These are phyloP conservation scores for Orbilia javanica DNA, from an alignment of 2,329 filamentous ascomycete species.

Conservation along the genomic window DNA sequence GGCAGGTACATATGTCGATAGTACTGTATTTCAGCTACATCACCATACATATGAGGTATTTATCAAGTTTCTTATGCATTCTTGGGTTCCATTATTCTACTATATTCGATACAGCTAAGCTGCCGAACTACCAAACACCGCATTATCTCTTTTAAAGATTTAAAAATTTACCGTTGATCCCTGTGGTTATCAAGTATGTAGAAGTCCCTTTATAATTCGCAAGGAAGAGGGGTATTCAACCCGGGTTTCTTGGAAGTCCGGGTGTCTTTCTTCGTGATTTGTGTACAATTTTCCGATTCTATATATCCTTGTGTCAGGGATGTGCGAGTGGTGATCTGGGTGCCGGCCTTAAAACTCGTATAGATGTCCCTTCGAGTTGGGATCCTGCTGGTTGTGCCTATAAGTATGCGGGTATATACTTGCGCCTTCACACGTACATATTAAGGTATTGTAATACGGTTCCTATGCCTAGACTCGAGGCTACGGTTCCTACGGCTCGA, in stretches of 20 bases:
- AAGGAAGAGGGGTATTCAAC: not conserved
- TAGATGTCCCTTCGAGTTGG: too few relatives aligned
- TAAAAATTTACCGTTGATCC: not conserved
- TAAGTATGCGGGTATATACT: too few relatives aligned
- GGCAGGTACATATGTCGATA: not conserved
- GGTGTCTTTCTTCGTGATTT: not conserved
- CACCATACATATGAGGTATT: not conserved
- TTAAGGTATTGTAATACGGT: too few relatives aligned
- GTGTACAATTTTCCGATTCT: not conserved
- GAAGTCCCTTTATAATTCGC: not conserved
- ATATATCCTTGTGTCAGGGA: not conserved
- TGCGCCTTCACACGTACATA: too few relatives aligned
- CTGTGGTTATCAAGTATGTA: not conserved
- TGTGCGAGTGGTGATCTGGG: not conserved
- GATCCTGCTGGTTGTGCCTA: too few relatives aligned
- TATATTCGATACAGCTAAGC: not conserved
- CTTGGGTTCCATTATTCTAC: not conserved
- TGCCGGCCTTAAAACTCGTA: too few relatives aligned
- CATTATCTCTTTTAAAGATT: not conserved
- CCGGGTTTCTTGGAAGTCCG: not conserved
- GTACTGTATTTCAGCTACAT: not conserved
- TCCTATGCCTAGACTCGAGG: too few relatives aligned
- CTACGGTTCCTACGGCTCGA: too few relatives aligned
- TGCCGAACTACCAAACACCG: not conserved
- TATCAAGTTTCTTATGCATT: not conserved